Conservation (phyloP, 106 monocot genomes). For the Hemerocallis citrina region DNA sequence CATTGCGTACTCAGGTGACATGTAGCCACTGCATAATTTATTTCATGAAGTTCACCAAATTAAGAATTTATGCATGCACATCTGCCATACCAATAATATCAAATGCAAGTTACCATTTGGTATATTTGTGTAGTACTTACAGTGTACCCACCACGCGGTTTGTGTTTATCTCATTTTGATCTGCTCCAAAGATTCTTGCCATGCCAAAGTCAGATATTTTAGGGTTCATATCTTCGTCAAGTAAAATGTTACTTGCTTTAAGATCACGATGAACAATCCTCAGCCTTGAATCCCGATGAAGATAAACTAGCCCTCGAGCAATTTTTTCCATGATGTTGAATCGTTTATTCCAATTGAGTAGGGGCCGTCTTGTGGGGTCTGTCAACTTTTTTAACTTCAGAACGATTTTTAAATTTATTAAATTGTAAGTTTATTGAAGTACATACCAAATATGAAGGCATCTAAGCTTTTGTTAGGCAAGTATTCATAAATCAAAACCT, state of each 20-base stretch:
- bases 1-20: slow-evolving; percentile 63
- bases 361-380: not conserved
- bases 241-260: slow-evolving; percentile 40
- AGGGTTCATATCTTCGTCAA: slow-evolving; percentile 38
- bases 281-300: slow-evolving; percentile 35
- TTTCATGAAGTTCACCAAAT: not conserved
- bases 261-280: slow-evolving; percentile 43
- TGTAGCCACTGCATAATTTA: slow-evolving; percentile 55
- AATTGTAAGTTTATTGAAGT: not conserved
- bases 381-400: not conserved
- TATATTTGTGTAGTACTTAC: too few species aligned
- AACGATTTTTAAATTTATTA: not conserved
- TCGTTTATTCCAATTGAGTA: slow-evolving; percentile 29
- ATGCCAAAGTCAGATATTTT: slow-evolving; percentile 53
- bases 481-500: slow-evolving; percentile 43
- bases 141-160: too few species aligned
- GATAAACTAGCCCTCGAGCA: slow-evolving; percentile 36
- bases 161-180: too few species aligned
- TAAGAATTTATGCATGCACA: too few species aligned
- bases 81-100: too few species aligned
- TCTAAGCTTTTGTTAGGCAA: slow-evolving; percentile 54
- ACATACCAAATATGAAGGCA: slow-evolving; percentile 38
- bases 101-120: too few species aligned
- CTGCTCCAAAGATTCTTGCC: too few species aligned
- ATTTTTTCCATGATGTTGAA: slow-evolving; percentile 25